phyloP scores from a whole-genome alignment of 2,329 filamentous ascomycete species.

The Cordyceps tenuipes region DNA sequence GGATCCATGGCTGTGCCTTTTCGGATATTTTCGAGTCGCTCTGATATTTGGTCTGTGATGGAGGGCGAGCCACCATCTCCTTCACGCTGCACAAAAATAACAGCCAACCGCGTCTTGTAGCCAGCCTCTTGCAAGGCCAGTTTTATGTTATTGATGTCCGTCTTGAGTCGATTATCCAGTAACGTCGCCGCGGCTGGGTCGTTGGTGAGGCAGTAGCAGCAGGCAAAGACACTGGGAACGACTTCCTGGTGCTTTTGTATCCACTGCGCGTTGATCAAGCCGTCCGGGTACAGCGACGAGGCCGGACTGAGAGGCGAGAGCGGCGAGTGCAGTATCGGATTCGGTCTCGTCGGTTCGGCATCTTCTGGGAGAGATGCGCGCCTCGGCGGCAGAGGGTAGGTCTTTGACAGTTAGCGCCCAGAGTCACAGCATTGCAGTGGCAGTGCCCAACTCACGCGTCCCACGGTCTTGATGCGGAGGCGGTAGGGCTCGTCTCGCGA shows the following conservation, averaged over 20 bases:
- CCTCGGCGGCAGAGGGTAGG: conserved; percentile 48
- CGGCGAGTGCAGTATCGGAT: conserved; percentile 71
- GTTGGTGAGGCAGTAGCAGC: conserved; percentile 69
- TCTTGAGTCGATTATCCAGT: conserved; percentile 81
- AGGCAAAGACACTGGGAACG: conserved; percentile 71
- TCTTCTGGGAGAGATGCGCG: conserved; percentile 45
- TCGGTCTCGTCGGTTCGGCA: conserved; percentile 37
- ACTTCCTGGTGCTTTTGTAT: conserved; percentile 80
- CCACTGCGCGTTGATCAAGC: conserved; percentile 75
- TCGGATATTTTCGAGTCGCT: conserved; percentile 72
- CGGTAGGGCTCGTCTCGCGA: conserved; percentile 43
- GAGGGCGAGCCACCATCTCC: conserved; percentile 19
- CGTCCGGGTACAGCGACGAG: conserved; percentile 82
- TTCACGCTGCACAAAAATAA: conserved; percentile 42
- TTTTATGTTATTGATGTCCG: conserved; percentile 73
- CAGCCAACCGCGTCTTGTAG: conserved; percentile 69
- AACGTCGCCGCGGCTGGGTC: conserved; percentile 66
- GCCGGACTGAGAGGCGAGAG: conserved; percentile 81
- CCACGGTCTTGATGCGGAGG: conserved; percentile 65
- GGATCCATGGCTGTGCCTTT: conserved; percentile 71
- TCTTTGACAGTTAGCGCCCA: conserved; percentile 27
- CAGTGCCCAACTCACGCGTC: conserved; percentile 59
- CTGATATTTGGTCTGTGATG: conserved; percentile 57
- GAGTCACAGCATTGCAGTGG: conserved; percentile 11
- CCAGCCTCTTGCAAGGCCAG: conserved; percentile 58